phyloP scores from a whole-genome alignment of 1,284 basidiomycete species.

The Schizophyllum amplum region DNA sequence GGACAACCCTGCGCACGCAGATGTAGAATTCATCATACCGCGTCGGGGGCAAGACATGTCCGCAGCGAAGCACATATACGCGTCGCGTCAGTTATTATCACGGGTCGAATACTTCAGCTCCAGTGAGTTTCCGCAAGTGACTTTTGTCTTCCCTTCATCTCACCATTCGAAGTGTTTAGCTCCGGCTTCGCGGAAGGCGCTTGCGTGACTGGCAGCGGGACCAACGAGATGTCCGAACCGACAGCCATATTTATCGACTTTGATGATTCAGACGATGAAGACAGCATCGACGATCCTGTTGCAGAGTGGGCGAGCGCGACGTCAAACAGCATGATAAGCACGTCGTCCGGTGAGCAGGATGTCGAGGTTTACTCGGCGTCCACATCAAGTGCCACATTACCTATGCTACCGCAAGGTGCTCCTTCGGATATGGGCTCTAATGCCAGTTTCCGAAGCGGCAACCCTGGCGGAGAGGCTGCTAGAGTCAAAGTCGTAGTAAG shows the following conservation, averaged over 20 bases:
- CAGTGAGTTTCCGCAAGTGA: constrained; percentile 36
- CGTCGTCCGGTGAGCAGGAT: constrained; percentile 3
- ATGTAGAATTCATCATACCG: constrained; percentile 73
- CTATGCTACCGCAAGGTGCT: not conserved
- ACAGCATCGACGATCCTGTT: constrained; percentile 27
- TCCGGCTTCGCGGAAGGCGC: constrained; percentile 58
- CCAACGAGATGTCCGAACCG: constrained; percentile 11
- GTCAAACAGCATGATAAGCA: constrained; percentile 5
- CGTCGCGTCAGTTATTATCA: constrained; percentile 59
- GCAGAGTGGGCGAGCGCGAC: constrained; percentile 20
- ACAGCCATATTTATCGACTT: constrained; percentile 27
- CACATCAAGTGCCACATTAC: not conserved
- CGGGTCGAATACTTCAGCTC: constrained; percentile 71
- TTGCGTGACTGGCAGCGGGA: constrained; percentile 6
- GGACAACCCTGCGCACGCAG: constrained; percentile 76
- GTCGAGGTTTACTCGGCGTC: not conserved
- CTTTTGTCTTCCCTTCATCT: no score
- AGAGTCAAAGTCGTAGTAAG: constrained; percentile 45
- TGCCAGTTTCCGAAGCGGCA: no score
- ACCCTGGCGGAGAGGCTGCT: constrained; percentile 39
- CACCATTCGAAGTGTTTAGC: constrained; percentile 57
- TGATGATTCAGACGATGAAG: constrained; percentile 61
- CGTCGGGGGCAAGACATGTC: constrained; percentile 31
- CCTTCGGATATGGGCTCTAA: no score
- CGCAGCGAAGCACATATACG: constrained; percentile 48